These are phyloP conservation scores for Phytophthora nicotianae DNA, from an alignment of 352 stramenopile genomes.

Conservation along the genomic window DNA sequence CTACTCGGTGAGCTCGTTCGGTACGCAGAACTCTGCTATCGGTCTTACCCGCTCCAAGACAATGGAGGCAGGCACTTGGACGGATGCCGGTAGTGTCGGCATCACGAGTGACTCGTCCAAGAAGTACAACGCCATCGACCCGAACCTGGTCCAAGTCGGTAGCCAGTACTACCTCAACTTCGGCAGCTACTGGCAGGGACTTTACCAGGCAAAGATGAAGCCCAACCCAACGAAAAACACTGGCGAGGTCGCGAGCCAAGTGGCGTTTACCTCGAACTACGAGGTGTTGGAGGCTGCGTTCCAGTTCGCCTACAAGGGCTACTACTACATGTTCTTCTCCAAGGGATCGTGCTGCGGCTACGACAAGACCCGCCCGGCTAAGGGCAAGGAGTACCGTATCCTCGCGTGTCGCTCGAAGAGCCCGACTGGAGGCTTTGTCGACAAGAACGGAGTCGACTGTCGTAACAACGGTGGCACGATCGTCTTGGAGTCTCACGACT, in stretches of 20 bases:
- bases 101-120: conserved; percentile 40
- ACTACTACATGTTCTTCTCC: conserved; percentile 58
- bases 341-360: conserved; percentile 46
- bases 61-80: conserved; percentile 50
- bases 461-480: conserved; percentile 46
- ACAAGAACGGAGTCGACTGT: conserved; percentile 42
- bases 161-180: conserved; percentile 53
- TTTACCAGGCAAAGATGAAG: conserved; percentile 41
- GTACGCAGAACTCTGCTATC: conserved; percentile 50
- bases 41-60: conserved; percentile 48
- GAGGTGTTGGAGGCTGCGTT: conserved; percentile 47
- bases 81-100: conserved; percentile 38
- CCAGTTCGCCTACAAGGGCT: conserved; percentile 41
- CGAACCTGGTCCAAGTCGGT: conserved; percentile 44
- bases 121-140: conserved; percentile 64
- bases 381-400: conserved; percentile 60
- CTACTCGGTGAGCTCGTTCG: conserved; percentile 64
- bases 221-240: conserved; percentile 27
- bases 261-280: conserved; percentile 39
- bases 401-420: conserved; percentile 48
- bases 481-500: conserved; percentile 48
- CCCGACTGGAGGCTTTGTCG: conserved; percentile 43
- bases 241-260: conserved; percentile 19
- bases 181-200: conserved; percentile 48
- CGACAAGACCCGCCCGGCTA: conserved; percentile 31